These are phyloP conservation scores for Marasmius tenuissimus DNA, from an alignment of 1,284 basidiomycete species.

Conservation along the genomic window DNA sequence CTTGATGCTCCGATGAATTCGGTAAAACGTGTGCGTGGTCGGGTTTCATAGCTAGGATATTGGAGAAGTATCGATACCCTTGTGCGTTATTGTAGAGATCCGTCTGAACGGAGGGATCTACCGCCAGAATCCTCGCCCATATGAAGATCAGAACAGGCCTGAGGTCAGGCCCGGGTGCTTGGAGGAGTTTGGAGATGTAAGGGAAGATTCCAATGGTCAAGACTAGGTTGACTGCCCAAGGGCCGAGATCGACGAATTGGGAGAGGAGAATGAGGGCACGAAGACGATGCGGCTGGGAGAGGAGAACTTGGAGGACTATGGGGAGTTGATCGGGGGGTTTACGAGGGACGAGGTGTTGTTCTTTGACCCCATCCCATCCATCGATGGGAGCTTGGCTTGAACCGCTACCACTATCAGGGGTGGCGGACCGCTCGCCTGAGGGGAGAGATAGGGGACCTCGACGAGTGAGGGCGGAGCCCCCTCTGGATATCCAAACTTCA, in stretches of 20 bases:
- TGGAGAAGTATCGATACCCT: slow-evolving; percentile 89
- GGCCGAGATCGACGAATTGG: slow-evolving; percentile 96
- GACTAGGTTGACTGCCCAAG: slow-evolving; percentile 97
- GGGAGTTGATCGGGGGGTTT: slow-evolving; percentile 96
- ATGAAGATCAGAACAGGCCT: slow-evolving; percentile 99
- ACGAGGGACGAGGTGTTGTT: slow-evolving; percentile 72
- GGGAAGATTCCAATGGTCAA: slow-evolving; percentile 99
- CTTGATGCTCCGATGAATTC: slow-evolving; percentile 94
- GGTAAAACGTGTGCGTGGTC: slow-evolving; percentile 65
- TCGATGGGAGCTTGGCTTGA: slow-evolving; percentile 10
- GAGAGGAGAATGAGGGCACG: slow-evolving; percentile 95
- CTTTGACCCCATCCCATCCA: slow-evolving; percentile 27
- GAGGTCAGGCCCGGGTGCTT: slow-evolving; percentile 92
- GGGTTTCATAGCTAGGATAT: slow-evolving; percentile 69
- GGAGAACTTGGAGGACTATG: slow-evolving; percentile 94
- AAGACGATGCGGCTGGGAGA: slow-evolving; percentile 95
- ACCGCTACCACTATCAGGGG: slow-evolving; percentile 6
- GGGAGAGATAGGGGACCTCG: slow-evolving; percentile 75
- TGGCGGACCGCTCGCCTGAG: slow-evolving; percentile 24
- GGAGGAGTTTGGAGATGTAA: slow-evolving; percentile 95
- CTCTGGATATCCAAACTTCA: slow-evolving; percentile 96
- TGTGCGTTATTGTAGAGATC: slow-evolving; percentile 82
- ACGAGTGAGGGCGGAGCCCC: slow-evolving; percentile 78
- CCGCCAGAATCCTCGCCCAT: slow-evolving; percentile 96
- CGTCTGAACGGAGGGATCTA: slow-evolving; percentile 90